Evolutionary conservation across 495 filamentous ascomycete species (phyloP).

Genomic region (Astrothelium macrocarpum): DNA sequence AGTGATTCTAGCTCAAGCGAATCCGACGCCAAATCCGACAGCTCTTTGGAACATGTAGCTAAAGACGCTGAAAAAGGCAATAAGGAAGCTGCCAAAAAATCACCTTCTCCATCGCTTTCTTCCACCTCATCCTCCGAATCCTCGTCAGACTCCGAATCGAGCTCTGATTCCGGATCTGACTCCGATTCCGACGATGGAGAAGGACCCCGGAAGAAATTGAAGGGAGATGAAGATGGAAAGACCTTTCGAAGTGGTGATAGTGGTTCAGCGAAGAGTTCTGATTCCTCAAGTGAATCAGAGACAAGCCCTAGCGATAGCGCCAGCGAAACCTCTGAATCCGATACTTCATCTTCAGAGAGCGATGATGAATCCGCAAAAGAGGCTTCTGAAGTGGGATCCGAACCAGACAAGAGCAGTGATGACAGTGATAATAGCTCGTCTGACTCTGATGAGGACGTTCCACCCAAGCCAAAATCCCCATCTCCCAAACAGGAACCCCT

Average conservation of each 20-base stretch:
- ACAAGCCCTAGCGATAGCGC: not conserved
- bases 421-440: slow-evolving; percentile 7
- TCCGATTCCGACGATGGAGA: not conserved
- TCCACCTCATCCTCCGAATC: not conserved
- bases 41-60: not conserved
- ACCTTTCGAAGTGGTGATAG: not conserved
- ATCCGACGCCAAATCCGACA: not conserved
- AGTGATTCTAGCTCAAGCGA: too few species aligned
- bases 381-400: slow-evolving; percentile 14
- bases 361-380: not conserved
- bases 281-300: slow-evolving; percentile 11
- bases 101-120: not conserved
- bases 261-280: not conserved
- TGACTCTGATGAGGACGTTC: not conserved
- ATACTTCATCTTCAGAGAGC: slow-evolving; percentile 6
- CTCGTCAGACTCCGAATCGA: not conserved
- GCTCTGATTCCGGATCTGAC: not conserved
- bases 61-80: not conserved
- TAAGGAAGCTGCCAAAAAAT: not conserved
- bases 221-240: not conserved
- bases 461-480: slow-evolving; percentile 2
- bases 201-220: not conserved
- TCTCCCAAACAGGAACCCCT: not conserved
- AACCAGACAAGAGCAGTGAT: slow-evolving; percentile 14
- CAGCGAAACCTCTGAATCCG: slow-evolving; percentile 10